A percentile compares a stretch with the other conserved stretches of the same genome.
These are phyloP conservation scores for Gossypium ekmanianum DNA, from an alignment of 345 rosid species.

Conservation along the genomic window DNA sequence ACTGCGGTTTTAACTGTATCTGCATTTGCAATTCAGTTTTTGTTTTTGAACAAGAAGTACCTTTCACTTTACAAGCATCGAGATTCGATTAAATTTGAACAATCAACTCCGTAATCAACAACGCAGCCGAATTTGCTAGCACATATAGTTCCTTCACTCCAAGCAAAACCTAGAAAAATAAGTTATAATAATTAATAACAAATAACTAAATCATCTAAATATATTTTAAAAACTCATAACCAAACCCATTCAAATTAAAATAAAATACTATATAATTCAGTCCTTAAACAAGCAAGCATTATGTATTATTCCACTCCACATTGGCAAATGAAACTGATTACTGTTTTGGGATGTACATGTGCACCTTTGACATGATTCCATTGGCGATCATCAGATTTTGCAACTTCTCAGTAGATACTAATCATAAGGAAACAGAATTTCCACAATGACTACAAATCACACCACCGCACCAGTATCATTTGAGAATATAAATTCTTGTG, in stretches of 20 bases:
- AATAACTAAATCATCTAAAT: not conserved
- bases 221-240: not conserved
- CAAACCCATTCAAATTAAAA: not conserved
- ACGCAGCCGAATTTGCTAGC: no score
- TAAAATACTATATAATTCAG: not conserved
- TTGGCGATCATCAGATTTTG: not conserved
- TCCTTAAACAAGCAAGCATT: not conserved
- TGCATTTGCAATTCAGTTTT: no score
- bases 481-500: not conserved
- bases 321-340: not conserved
- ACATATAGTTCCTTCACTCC: not conserved
- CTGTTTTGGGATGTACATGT: not conserved
- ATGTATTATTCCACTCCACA: not conserved
- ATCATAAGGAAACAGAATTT: not conserved
- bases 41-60: no score
- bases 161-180: not conserved
- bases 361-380: not conserved
- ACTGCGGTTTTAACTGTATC: no score
- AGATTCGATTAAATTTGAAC: no score
- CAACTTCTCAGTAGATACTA: not conserved
- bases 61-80: no score
- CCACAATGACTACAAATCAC: not conserved
- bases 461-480: not conserved
- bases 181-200: not conserved
- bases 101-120: no score